Base-by-base conservation (phyloP, 176 grass and related monocot species). In the Oryza brachyantha region DNA sequence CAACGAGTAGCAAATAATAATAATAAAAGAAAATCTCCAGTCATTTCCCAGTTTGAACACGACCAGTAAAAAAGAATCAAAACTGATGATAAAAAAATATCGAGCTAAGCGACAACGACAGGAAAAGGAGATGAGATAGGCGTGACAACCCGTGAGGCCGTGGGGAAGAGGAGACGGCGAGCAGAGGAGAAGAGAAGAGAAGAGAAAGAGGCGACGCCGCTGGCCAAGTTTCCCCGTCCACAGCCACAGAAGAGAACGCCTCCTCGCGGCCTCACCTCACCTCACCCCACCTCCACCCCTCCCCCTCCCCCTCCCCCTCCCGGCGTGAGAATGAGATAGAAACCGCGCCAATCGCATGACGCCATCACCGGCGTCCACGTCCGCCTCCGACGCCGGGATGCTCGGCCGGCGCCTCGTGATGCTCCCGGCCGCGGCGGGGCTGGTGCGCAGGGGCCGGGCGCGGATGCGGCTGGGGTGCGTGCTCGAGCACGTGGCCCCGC, bases 391-490 rank as follows among this genome's bases (percentile, higher is more conserved):
- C 73, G 71, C 73, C 68, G 54, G 81, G 70, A 88, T 94, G 85
- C 68, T 91, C 29, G 75, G 88, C 76, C 86, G 88, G 66, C 85
- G 92, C 70, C 76, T 90, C 61, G 43, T 83, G 70, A 76, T 77
- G 41, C 74, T 88, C 28, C 82, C 82, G 50, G 32, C 81, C 66
- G 84, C 55, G 34, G 46, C 71, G 4, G 35, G 35, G 52, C 21
- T 59, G 76, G 22, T 22, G 31, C 75, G 86, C 39, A 69, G 46
- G 60, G 50, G 40, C 29, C 52, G 52, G 14, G 89, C 71, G 48
- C 90, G 86, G 79, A 64, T 85, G 80, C 85, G 81, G 32, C 45
- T 94, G 50, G 82, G 87, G 59, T 87, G 91, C 72, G 79, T 92
- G 46, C 83, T 94, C 64, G 84, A 90, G 42, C 91, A 90, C 70